These are phyloP conservation scores for Ceratorhiza oryzae-sativae DNA, from an alignment of 1,284 basidiomycete species.

Conservation along the genomic window DNA sequence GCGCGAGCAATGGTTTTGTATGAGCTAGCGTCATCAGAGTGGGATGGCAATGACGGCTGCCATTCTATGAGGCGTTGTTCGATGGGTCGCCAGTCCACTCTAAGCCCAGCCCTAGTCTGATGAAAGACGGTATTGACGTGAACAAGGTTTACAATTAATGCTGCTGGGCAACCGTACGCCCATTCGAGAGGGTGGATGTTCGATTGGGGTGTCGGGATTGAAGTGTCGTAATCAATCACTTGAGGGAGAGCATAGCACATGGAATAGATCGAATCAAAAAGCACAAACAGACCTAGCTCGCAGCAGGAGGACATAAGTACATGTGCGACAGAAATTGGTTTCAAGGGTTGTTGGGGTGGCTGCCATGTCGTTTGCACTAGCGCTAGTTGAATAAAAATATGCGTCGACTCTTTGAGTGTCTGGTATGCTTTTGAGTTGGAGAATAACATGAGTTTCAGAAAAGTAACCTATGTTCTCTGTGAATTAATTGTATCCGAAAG, in stretches of 20 bases:
- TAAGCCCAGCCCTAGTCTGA: background rate
- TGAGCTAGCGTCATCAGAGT: no score
- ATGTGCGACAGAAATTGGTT: background rate
- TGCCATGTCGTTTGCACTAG: background rate
- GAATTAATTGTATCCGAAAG: background rate
- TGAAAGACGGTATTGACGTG: background rate
- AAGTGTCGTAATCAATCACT: slow-evolving; percentile 21
- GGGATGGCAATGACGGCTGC: no score
- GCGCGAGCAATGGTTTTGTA: background rate
- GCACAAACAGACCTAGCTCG: slow-evolving; percentile 4
- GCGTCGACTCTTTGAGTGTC: background rate
- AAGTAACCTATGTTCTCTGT: background rate
- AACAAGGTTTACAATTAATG: background rate
- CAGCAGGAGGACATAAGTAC: background rate
- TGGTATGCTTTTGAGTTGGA: background rate
- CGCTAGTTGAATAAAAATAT: background rate
- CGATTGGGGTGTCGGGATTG: background rate
- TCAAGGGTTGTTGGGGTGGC: background rate
- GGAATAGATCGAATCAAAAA: background rate
- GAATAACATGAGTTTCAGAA: slow-evolving; percentile 4
- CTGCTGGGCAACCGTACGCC: background rate
- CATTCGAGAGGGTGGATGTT: background rate
- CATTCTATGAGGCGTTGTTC: background rate
- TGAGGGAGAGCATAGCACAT: slow-evolving; percentile 16
- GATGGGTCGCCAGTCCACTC: no score